A percentile compares a stretch with the other conserved stretches of the same genome.
These are phyloP conservation scores for Whalleya microplaca DNA, from an alignment of 2,329 filamentous ascomycete genomes.

Conservation along the genomic window DNA sequence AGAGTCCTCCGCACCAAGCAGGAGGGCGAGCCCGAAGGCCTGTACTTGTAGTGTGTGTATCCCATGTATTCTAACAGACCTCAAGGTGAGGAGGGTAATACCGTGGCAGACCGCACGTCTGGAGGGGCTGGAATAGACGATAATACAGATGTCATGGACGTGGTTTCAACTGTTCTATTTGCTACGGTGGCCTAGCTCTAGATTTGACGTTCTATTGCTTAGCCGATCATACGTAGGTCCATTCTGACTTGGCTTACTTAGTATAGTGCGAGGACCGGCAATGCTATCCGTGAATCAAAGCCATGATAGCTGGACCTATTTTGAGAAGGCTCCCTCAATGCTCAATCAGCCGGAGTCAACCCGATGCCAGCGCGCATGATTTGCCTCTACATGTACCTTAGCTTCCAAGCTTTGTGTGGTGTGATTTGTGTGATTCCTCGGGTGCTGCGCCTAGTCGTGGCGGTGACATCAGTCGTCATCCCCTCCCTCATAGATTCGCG, in stretches of 20 bases:
- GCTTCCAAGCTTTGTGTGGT: too few relatives aligned
- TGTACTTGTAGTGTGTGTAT: slow-evolving; percentile 79
- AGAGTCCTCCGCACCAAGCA: slow-evolving; percentile 97
- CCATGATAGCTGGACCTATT: not conserved
- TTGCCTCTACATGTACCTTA: not conserved
- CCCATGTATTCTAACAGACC: slow-evolving; percentile 17
- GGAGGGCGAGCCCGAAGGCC: slow-evolving; percentile 94
- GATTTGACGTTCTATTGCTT: not conserved
- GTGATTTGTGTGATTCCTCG: not conserved
- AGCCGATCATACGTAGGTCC: not conserved
- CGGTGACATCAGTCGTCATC: slow-evolving; percentile 29
- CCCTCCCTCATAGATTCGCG: not conserved
- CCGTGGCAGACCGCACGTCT: not conserved
- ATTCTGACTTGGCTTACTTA: too few relatives aligned
- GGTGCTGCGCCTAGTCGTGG: slow-evolving; percentile 20
- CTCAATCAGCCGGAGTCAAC: too few relatives aligned
- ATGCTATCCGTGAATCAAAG: too few relatives aligned
- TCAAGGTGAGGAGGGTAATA: not conserved
- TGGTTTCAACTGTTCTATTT: too few relatives aligned
- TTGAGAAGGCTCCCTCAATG: not conserved
- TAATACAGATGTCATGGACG: slow-evolving; percentile 3
- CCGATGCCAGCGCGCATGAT: too few relatives aligned
- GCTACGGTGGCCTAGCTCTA: too few relatives aligned
- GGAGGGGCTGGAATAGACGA: slow-evolving; percentile 9
- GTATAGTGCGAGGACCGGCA: too few relatives aligned